Conservation (phyloP, 257 asterid genomes). For the Fraxinus cuspidata region DNA sequence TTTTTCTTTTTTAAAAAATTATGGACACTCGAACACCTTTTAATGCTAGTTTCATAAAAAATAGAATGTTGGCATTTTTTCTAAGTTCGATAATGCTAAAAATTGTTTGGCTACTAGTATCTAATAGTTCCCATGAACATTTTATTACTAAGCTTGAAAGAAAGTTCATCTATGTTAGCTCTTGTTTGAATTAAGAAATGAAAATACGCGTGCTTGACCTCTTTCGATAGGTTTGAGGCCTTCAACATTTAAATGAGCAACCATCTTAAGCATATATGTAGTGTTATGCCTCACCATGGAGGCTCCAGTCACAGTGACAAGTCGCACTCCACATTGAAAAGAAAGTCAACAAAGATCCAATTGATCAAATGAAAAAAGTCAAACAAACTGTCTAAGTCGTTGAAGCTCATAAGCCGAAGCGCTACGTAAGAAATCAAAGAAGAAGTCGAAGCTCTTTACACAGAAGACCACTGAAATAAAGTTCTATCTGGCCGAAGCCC, state of each 20-base stretch:
- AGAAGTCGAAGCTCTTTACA: too few species aligned
- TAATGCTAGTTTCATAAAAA: neutral
- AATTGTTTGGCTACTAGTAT: neutral
- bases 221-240: neutral
- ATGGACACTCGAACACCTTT: slow-evolving; percentile 5
- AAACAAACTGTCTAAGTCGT: too few species aligned
- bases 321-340: too few species aligned
- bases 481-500: too few species aligned
- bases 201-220: neutral
- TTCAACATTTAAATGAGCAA: neutral
- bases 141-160: neutral
- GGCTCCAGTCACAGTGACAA: too few species aligned
- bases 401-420: too few species aligned
- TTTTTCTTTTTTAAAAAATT: neutral
- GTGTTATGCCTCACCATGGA: too few species aligned
- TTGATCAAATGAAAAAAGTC: too few species aligned
- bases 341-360: too few species aligned
- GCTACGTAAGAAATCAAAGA: too few species aligned
- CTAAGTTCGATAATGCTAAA: neutral
- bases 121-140: neutral
- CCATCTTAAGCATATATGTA: neutral
- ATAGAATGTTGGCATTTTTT: neutral
- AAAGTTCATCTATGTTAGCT: neutral
- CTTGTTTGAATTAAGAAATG: neutral
- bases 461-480: too few species aligned